A percentile compares a stretch with the other conserved stretches of the same genome.
These are phyloP conservation scores for Xenosphaeropsis pyriputrescens DNA, from an alignment of 2,329 filamentous ascomycete genomes.

Conservation along the genomic window DNA sequence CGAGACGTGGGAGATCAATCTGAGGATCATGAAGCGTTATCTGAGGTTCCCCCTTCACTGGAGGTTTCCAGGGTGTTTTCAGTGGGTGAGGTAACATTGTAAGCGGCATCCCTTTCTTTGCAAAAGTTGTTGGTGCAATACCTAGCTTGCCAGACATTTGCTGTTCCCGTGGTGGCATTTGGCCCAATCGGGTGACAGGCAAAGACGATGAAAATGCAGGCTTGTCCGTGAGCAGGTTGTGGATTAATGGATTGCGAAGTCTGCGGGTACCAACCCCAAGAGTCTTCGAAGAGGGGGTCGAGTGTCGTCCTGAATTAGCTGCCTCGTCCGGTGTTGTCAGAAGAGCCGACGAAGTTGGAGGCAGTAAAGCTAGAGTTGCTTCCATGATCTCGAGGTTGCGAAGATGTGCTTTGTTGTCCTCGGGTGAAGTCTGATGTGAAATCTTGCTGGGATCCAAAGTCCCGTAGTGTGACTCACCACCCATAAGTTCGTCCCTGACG, in stretches of 20 bases:
- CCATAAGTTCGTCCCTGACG: slow-evolving; percentile 46
- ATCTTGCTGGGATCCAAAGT: not conserved
- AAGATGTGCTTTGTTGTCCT: slow-evolving; percentile 31
- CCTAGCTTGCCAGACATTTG: slow-evolving; percentile 14
- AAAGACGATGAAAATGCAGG: slow-evolving; percentile 85
- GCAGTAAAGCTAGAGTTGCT: slow-evolving; percentile 58
- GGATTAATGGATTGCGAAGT: slow-evolving; percentile 70
- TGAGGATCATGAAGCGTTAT: slow-evolving; percentile 64
- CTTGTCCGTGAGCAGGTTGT: slow-evolving; percentile 92
- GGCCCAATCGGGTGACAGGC: slow-evolving; percentile 49
- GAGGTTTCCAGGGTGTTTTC: slow-evolving; percentile 51
- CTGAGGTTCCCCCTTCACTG: slow-evolving; percentile 38
- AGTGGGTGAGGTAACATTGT: slow-evolving; percentile 66
- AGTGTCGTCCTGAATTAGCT: slow-evolving; percentile 31
- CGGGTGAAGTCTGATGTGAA: slow-evolving; percentile 3
- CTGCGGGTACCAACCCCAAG: slow-evolving; percentile 34
- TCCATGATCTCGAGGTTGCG: slow-evolving; percentile 64
- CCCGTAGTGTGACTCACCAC: not conserved
- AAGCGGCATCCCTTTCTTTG: slow-evolving; percentile 83
- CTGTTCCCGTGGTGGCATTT: not conserved
- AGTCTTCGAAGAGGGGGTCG: slow-evolving; percentile 18
- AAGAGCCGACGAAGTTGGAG: slow-evolving; percentile 71
- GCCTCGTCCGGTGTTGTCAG: slow-evolving; percentile 80
- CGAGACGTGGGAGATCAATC: slow-evolving; percentile 70
- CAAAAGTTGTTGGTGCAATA: slow-evolving; percentile 53